Evolutionary conservation across 139 green algal genomes (phyloP).

Genomic region (Choricystis sp.): DNA sequence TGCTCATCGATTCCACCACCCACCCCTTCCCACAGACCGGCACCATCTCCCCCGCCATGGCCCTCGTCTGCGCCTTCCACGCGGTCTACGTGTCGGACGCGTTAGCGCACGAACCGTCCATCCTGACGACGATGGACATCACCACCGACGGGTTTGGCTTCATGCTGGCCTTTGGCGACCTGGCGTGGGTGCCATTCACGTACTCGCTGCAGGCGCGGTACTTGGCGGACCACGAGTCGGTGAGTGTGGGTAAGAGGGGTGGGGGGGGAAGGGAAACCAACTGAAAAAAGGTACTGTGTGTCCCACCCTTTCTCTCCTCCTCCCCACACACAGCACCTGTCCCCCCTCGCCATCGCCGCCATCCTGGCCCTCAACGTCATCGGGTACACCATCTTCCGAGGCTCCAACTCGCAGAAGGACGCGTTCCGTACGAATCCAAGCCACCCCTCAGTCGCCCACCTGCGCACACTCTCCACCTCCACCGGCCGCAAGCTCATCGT

Average conservation of each 20-base stretch:
- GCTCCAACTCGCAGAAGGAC: conserved; percentile 91
- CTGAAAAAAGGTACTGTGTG: background rate
- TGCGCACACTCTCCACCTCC: conserved; percentile 66
- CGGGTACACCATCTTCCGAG: conserved; percentile 85
- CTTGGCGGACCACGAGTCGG: conserved; percentile 39
- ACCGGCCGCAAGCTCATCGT: conserved; percentile 68
- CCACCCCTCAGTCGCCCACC: conserved; percentile 42
- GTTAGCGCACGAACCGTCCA: conserved; percentile 54
- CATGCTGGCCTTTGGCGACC: conserved; percentile 95
- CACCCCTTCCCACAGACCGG: conserved; percentile 19
- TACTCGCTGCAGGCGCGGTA: conserved; percentile 75
- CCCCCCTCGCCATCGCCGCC: conserved; percentile 7
- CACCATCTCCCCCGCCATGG: conserved; percentile 44
- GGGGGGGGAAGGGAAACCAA: background rate
- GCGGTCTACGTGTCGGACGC: conserved; percentile 39
- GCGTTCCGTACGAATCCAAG: conserved; percentile 54
- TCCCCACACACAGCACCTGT: conserved; percentile 23
- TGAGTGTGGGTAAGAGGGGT: background rate
- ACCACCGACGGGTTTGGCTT: conserved; percentile 95
- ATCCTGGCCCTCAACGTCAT: conserved; percentile 55
- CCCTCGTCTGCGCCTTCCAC: conserved; percentile 70
- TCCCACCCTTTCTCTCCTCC: no score
- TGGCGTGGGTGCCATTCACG: conserved; percentile 93
- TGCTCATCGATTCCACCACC: conserved; percentile 1
- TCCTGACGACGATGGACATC: conserved; percentile 97